Evolutionary conservation across 768 basidiomycete genomes (phyloP).

Genomic region (Lactifluus echinatus): DNA sequence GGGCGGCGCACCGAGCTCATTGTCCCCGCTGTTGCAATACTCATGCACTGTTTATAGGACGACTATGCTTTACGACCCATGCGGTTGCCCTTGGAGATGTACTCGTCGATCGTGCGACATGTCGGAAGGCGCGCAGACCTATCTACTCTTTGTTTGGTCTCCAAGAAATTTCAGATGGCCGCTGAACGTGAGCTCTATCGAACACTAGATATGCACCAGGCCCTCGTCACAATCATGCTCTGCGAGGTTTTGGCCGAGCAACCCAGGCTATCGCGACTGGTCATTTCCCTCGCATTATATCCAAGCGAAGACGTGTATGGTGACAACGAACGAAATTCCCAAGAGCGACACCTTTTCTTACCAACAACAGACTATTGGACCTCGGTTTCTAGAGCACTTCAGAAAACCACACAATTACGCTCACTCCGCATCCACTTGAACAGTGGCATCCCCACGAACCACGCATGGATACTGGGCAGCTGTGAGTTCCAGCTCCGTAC

Average conservation of each 20-base stretch:
- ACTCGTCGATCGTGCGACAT: conserved; percentile 47
- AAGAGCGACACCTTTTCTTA: conserved; percentile 20
- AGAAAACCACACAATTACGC: conserved; percentile 37
- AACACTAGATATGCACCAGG: conserved; percentile 40
- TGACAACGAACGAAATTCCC: conserved; percentile 21
- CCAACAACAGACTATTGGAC: conserved; percentile 41
- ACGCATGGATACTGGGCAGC: conserved; percentile 33
- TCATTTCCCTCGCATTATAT: conserved; percentile 47
- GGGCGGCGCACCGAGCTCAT: not conserved
- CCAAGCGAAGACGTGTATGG: conserved; percentile 26
- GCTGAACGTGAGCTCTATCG: conserved; percentile 56
- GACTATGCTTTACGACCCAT: conserved; percentile 27
- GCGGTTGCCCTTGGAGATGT: conserved; percentile 53
- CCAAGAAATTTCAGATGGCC: conserved; percentile 42
- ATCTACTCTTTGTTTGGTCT: conserved; percentile 49
- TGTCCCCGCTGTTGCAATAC: not conserved
- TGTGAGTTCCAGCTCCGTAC: conserved; percentile 47
- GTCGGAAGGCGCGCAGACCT: conserved; percentile 46
- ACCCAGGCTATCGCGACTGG: conserved; percentile 41
- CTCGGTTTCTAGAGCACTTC: conserved; percentile 41
- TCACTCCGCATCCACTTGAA: conserved; percentile 43
- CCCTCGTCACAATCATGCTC: conserved; percentile 33
- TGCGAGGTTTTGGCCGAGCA: conserved; percentile 40
- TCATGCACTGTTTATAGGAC: not conserved
- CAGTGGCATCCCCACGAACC: conserved; percentile 22